Percentiles rank a stretch among this genome's conserved stretches.
phyloP scores from a whole-genome alignment of 2,329 filamentous ascomycete genomes.

The Epicoccum sorghinum region DNA sequence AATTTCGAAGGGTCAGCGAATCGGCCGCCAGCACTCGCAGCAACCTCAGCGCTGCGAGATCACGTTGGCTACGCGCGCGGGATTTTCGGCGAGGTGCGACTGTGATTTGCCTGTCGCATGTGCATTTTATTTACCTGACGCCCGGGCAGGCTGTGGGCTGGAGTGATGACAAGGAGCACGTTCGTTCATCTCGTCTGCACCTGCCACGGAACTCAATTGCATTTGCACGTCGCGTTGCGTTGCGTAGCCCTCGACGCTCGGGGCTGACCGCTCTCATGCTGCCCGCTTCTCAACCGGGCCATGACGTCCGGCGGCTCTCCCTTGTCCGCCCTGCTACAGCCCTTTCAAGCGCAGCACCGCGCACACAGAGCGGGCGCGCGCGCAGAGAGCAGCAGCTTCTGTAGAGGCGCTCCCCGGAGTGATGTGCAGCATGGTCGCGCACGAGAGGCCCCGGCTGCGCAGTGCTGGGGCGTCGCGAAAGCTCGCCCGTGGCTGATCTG shows the following conservation, averaged over 20 bases:
- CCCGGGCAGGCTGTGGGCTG: constrained; percentile 1
- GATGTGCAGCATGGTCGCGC: constrained; percentile 15
- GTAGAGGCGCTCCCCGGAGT: neutral
- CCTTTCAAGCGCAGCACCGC: neutral
- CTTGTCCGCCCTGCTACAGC: constrained; percentile 1
- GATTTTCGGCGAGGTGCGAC: constrained; percentile 26
- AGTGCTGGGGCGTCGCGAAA: constrained; percentile 12
- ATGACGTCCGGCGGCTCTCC: constrained; percentile 16
- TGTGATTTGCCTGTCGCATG: constrained; percentile 37
- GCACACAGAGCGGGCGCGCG: neutral
- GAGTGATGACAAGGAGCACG: constrained; percentile 6
- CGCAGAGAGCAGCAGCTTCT: neutral
- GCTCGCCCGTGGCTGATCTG: constrained; percentile 19
- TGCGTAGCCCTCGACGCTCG: neutral
- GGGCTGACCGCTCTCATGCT: constrained; percentile 14
- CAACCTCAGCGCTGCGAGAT: constrained; percentile 15
- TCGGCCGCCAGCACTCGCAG: constrained; percentile 8
- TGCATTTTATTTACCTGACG: constrained; percentile 19
- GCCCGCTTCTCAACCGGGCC: constrained; percentile 11
- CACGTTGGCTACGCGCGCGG: constrained; percentile 42
- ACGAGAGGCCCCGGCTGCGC: neutral
- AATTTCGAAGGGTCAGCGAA: constrained; percentile 31
- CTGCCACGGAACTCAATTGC: constrained; percentile 1
- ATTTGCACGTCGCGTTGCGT: constrained; percentile 15
- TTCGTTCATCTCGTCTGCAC: constrained; percentile 8